phyloP scores from a whole-genome alignment of 1,284 basidiomycete species.

The Austroboletus novae-zelandiae region DNA sequence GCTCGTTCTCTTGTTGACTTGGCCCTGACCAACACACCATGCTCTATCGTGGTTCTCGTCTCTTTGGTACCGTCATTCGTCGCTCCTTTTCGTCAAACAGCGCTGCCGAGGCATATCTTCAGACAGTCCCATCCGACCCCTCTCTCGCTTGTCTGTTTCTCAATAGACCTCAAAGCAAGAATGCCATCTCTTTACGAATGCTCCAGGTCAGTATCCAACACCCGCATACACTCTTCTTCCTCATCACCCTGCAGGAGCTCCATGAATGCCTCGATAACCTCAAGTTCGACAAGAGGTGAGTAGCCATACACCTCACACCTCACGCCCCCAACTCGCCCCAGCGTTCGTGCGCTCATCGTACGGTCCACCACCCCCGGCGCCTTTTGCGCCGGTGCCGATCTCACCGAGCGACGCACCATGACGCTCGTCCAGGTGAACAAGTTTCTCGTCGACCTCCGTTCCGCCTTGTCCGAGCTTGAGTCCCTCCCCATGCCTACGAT shows the following conservation, averaged over 20 bases:
- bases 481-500: conserved; percentile 84
- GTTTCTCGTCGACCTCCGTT: conserved; percentile 79
- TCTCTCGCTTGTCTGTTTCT: conserved; percentile 68
- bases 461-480: conserved; percentile 73
- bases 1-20: not conserved
- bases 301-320: not conserved
- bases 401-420: conserved; percentile 85
- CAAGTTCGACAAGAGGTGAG: conserved; percentile 64
- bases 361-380: conserved; percentile 71
- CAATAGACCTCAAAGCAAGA: conserved; percentile 83
- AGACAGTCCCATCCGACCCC: conserved; percentile 43
- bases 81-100: conserved; percentile 22
- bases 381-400: conserved; percentile 93
- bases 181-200: conserved; percentile 81
- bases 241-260: conserved; percentile 56
- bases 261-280: conserved; percentile 67
- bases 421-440: conserved; percentile 66
- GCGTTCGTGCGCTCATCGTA: conserved; percentile 76
- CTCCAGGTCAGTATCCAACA: conserved; percentile 50
- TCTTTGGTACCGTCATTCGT: conserved; percentile 4
- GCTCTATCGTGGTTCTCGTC: conserved; percentile 5
- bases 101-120: conserved; percentile 54
- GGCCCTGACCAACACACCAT: conserved; percentile 4
- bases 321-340: conserved; percentile 28
- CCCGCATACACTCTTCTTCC: not conserved